Percentiles rank a stretch among this genome's conserved stretches.
phyloP scores from a whole-genome alignment of 2,329 filamentous ascomycete genomes.

The Cladosporium sp. region DNA sequence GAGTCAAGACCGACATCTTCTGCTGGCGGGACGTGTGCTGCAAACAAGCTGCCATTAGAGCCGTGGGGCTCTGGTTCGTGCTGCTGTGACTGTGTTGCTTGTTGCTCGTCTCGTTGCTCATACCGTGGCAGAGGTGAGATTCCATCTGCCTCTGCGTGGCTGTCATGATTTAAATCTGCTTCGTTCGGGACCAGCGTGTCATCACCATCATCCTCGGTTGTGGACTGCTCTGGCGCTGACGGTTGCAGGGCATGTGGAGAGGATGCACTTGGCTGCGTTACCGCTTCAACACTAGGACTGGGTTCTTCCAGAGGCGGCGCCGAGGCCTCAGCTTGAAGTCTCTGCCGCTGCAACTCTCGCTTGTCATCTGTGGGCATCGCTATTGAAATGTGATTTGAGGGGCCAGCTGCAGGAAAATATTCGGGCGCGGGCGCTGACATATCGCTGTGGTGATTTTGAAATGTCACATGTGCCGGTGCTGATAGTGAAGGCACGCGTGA shows the following conservation, averaged over 20 bases:
- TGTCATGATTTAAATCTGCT: constrained; percentile 11
- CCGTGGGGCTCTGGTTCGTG: background rate
- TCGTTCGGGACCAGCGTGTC: constrained; percentile 1
- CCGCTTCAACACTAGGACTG: too few relatives aligned
- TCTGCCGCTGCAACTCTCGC: constrained; percentile 61
- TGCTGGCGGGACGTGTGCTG: background rate
- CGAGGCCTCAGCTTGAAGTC: constrained; percentile 38
- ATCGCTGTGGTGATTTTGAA: background rate
- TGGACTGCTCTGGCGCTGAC: background rate
- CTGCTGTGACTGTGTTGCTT: background rate
- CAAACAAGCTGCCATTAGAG: background rate
- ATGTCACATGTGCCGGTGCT: background rate
- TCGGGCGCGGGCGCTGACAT: constrained; percentile 19
- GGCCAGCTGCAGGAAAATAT: constrained; percentile 10
- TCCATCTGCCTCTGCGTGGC: constrained; percentile 19
- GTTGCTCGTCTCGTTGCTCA: constrained; percentile 15
- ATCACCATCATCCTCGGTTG: background rate
- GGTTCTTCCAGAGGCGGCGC: constrained; percentile 29
- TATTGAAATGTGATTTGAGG: constrained; percentile 1
- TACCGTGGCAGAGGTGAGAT: constrained; percentile 17
- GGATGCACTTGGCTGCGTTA: background rate
- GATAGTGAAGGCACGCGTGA: background rate
- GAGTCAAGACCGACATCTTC: background rate
- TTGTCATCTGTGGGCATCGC: constrained; percentile 61
- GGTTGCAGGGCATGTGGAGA: background rate